Base-by-base conservation (phyloP, 306 rosid species). In the Prunus mongolica region DNA sequence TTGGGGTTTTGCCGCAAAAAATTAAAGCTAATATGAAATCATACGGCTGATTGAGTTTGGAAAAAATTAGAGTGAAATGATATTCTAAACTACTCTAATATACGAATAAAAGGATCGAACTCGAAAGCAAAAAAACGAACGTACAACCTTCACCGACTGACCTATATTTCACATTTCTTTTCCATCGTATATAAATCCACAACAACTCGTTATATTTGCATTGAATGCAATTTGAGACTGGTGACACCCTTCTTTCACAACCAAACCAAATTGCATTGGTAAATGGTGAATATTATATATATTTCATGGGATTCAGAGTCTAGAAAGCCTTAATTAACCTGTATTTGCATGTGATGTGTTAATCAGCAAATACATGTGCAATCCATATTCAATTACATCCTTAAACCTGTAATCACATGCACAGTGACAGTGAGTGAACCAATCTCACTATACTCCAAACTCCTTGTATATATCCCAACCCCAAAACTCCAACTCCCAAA, bases 101-200 rank as follows among this genome's bases (percentile, higher is more conserved):
- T 5, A 34, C 38, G 1, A 6, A 5, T 5, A 34, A 0, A 0
- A 34, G 0, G 0, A 34, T 34, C 8, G 2, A 34, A 34, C 0
- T 5, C 2, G 2, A 5, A 5, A 34, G 0, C 1, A 1, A 34
- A 34, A 7, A 34, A 34, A 34, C 38, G 0, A 5, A 34, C 38
- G 1, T 34, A 34, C 8, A 0, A 34, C 0, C 7, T 5, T 34
- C 5, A 5, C 38, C 8, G 1, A 34, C 0, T 32, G 1, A 32
- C 38, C 0, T 32, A 32, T 32, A 0, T 32, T 1, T 32, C 38
- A 32, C 1, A 32, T 32, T 32, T 5, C 38, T 34, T 34, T 1
- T 5, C 38, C 1, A 5, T 34, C 0, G 8, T 6, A 34, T 34
- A 34, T 34, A 5, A 34, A 34, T 34, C 6, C 38, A 34, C 38